Evolutionary conservation across 805 yeast species (phyloP), one percentile per base, ranked within the genome.

Genomic region (Saccharomyces mikatae): DNA sequence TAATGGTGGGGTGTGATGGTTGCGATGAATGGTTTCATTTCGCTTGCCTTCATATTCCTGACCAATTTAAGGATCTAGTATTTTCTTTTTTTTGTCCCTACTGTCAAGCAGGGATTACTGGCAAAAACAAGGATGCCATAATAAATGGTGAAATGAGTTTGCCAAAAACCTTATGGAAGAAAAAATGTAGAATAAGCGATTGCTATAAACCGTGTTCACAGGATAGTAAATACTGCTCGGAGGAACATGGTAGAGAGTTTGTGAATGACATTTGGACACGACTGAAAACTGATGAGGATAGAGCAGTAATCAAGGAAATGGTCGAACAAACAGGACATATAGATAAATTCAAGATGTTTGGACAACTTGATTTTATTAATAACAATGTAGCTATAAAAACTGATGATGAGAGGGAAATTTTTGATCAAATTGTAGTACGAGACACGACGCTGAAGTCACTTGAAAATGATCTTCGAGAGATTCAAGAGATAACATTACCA

Each of bases 11-110:
- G 0, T 90, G 97, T 67, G 97, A 90, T 66, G 91, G 89, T 5
- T 91, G 97, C 70, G 96, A 89, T 63, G 96, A 89, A 55, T 91
- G 97, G 97, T 91, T 78, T 65, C 97, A 91, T 70, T 88, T 90
- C 69, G 73, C 72, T 48, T 91, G 97, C 66, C 80, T 90, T 77
- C 77, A 76, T 52, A 65, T 89, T 41, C 76, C 82, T 51, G 67
- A 66, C 8, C 70, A 74, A 52, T 78, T 77, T 62, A 76, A 80
- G 54, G 74, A 77, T 44, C 72, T 89, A 51, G 83, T 89, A 10
- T 75, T 79, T 49, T 78, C 79, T 53, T 90, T 79, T 64, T 86
- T 74, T 65, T 90, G 97, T 64, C 85, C 86, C 9, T 81, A 82
- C 55, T 90, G 97, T 67, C 80, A 78, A 52, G 66, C 70, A 17